Conservation (phyloP, 768 basidiomycete genomes). For the Boletus reticuloceps region DNA sequence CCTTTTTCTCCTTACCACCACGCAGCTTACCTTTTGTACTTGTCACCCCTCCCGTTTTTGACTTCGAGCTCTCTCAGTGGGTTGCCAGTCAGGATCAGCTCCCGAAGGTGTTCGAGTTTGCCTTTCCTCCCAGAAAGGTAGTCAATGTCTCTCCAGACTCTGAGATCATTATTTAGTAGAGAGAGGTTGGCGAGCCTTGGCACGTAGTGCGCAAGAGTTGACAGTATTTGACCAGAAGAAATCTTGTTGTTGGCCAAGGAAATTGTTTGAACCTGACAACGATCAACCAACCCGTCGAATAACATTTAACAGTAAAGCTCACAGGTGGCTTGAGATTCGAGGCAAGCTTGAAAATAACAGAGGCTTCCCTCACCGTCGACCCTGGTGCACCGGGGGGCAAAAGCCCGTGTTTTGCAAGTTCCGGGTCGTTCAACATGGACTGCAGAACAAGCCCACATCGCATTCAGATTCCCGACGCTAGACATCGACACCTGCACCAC, state of each 20-base stretch:
- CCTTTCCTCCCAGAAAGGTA: constrained; percentile 55
- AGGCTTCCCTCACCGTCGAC: constrained; percentile 61
- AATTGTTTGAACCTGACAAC: constrained; percentile 65
- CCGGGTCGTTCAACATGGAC: constrained; percentile 77
- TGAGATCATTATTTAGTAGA: constrained; percentile 72
- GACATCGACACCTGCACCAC: constrained; percentile 23
- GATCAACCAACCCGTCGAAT: background rate
- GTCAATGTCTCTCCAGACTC: constrained; percentile 68
- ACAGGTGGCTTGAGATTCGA: constrained; percentile 75
- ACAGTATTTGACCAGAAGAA: constrained; percentile 53
- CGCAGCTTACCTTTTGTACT: constrained; percentile 62
- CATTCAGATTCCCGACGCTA: background rate
- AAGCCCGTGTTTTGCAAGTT: constrained; percentile 69
- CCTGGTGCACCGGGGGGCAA: constrained; percentile 66
- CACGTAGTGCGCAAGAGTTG: constrained; percentile 66
- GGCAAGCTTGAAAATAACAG: constrained; percentile 89
- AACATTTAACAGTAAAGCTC: constrained; percentile 11
- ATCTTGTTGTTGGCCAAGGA: constrained; percentile 83
- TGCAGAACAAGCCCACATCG: constrained; percentile 28
- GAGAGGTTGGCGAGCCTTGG: constrained; percentile 81
- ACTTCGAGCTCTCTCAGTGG: constrained; percentile 66
- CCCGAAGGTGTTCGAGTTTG: constrained; percentile 62
- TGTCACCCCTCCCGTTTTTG: constrained; percentile 52
- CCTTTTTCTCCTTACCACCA: background rate
- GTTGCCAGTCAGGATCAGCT: constrained; percentile 73